Percentiles rank a stretch among this genome's conserved stretches.
Conservation (phyloP, 352 stramenopile species). For the Phytophthora pistaciae region DNA sequence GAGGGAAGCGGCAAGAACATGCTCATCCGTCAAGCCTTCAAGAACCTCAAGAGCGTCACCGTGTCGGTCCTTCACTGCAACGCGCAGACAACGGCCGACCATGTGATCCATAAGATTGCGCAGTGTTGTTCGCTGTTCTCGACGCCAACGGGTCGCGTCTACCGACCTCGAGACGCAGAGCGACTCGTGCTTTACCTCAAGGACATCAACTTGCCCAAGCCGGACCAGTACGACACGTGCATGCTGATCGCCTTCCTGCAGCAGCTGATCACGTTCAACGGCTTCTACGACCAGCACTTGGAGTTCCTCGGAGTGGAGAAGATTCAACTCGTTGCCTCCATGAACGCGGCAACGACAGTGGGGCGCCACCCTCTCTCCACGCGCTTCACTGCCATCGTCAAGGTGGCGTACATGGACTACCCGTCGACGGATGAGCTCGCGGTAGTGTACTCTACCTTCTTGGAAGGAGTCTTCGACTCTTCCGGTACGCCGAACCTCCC, state of each 20-base stretch:
- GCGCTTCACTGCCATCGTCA: conserved; percentile 95
- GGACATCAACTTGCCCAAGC: conserved; percentile 96
- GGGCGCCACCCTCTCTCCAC: conserved; percentile 93
- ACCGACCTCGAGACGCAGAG: conserved; percentile 93
- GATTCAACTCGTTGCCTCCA: conserved; percentile 95
- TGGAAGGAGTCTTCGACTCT: conserved; percentile 80
- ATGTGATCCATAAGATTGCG: conserved; percentile 96
- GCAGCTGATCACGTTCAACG: conserved; percentile 95
- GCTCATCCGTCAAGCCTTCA: conserved; percentile 93
- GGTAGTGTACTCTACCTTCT: conserved; percentile 91
- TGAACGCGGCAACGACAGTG: conserved; percentile 95
- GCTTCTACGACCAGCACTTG: conserved; percentile 96
- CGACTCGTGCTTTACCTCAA: conserved; percentile 96
- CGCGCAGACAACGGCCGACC: conserved; percentile 93
- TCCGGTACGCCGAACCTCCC: conserved; percentile 44
- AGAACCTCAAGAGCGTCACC: conserved; percentile 74
- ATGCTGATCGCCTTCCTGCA: conserved; percentile 97
- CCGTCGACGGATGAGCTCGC: conserved; percentile 90
- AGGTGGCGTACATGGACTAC: conserved; percentile 95
- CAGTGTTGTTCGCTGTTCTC: conserved; percentile 95
- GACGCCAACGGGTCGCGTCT: conserved; percentile 91
- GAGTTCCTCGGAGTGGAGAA: conserved; percentile 96
- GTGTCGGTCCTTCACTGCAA: conserved; percentile 95
- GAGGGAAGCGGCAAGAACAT: conserved; percentile 96
- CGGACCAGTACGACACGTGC: conserved; percentile 96